Base-by-base conservation (phyloP, 805 yeast genomes). In the Cyberlindnera subsufficiens region DNA sequence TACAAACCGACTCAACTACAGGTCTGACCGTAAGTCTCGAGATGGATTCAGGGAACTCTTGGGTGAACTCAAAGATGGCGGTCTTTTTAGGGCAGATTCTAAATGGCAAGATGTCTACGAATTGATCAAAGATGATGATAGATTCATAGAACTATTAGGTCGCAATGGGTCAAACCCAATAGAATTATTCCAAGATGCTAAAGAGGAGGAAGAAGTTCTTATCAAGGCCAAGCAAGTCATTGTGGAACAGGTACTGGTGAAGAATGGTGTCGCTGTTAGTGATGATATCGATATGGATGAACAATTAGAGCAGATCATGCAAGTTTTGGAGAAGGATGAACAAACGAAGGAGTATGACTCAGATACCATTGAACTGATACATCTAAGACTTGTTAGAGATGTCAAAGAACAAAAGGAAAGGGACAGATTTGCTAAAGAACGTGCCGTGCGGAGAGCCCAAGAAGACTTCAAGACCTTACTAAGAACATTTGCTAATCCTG, bases 131-230 rank as follows among this genome's bases (percentile, higher is more conserved):
- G 72, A 75, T 29, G 83, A 82, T 46, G 68, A 67, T 37, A 64
- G 77, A 14, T 88, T 83, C 55, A 53, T 75, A 14, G 77, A 72
- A 18, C 49, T 88, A 31, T 69, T 88, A 43, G 96, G 95, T 0
- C 71, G 89, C 42, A 69, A 75, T 36, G 96, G 96, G 0, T 87
- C 96, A 0, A 72, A 80, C 1, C 83, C 96, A 1, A 55, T 81
- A 34, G 95, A 88, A 49, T 61, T 86, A 33, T 88, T 83, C 58
- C 75, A 86, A 76, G 96, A 89, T 58, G 54, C 74, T 0, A 71
- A 83, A 3, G 89, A 83, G 51, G 81, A 77, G 43, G 79, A 77
- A 52, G 70, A 73, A 30, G 74, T 79, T 42, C 54, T 69, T 2
- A 56, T 85, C 36, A 74, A 72, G 45, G 77, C 80, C 18, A 77